A percentile compares a stretch with the other conserved stretches of the same genome.
phyloP scores from a whole-genome alignment of 1,284 basidiomycete genomes.

The Somion occarium region DNA sequence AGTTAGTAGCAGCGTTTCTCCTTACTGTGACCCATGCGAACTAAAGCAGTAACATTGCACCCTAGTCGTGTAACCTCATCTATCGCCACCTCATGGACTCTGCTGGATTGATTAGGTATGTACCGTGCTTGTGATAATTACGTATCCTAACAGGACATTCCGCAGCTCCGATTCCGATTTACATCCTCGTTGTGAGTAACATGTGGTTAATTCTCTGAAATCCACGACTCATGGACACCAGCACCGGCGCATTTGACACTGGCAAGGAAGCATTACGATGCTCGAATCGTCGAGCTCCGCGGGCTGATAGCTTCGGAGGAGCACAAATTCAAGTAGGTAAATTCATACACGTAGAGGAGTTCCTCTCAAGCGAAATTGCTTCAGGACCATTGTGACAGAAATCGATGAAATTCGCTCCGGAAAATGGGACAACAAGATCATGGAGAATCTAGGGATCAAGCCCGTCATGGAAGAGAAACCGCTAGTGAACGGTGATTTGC shows the following conservation, averaged over 20 bases:
- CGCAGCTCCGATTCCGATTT: constrained; percentile 16
- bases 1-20: constrained; percentile 34
- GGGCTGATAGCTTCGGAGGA: constrained; percentile 69
- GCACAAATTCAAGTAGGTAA: constrained; percentile 63
- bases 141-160: too few relatives aligned
- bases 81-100: constrained; percentile 68
- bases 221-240: too few relatives aligned
- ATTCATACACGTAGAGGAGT: neutral
- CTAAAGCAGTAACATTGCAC: constrained; percentile 14
- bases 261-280: constrained; percentile 68
- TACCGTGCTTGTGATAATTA: neutral
- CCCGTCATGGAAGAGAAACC: constrained; percentile 3
- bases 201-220: too few relatives aligned
- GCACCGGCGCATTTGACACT: constrained; percentile 57
- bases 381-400: constrained; percentile 47
- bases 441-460: constrained; percentile 33
- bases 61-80: constrained; percentile 62
- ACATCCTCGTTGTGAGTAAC: constrained; percentile 14
- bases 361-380: neutral
- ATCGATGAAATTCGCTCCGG: constrained; percentile 75
- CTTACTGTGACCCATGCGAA: constrained; percentile 17
- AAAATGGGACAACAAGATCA: constrained; percentile 56
- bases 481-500: constrained; percentile 2
- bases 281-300: constrained; percentile 67
- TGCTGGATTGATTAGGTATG: constrained; percentile 65